Evolutionary conservation across 2,329 filamentous ascomycete species (phyloP).

Genomic region (Trichoderma citrinoviride): DNA sequence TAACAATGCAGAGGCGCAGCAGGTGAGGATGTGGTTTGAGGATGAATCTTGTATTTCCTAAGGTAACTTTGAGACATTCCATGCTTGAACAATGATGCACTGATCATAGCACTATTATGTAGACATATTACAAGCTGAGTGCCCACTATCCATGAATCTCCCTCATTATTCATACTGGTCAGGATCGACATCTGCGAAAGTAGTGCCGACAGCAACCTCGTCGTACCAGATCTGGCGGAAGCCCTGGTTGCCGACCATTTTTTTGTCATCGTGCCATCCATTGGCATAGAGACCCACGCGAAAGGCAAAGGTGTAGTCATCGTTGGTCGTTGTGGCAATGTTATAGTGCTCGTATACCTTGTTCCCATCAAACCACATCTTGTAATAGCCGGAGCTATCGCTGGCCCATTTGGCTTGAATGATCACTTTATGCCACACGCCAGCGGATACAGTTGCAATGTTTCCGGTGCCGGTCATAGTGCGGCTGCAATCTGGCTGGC

Average conservation of each 20-base stretch:
- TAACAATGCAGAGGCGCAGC: no score
- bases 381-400: conserved; percentile 43
- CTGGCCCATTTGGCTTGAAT: conserved; percentile 47
- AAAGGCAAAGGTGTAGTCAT: conserved; percentile 43
- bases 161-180: conserved; percentile 3
- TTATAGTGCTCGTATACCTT: conserved; percentile 41
- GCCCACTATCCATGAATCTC: no score
- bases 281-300: conserved; percentile 45
- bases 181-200: conserved; percentile 30
- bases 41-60: no score
- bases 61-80: no score
- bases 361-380: conserved; percentile 47
- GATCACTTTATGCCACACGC: conserved; percentile 47
- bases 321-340: conserved; percentile 44
- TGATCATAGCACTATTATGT: no score
- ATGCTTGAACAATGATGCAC: no score
- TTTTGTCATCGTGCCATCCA: conserved; percentile 37
- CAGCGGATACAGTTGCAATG: conserved; percentile 41
- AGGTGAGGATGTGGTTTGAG: no score
- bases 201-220: conserved; percentile 45
- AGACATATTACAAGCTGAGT: no score
- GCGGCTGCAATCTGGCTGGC: conserved; percentile 28
- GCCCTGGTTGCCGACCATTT: conserved; percentile 40
- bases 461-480: conserved; percentile 26
- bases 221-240: conserved; percentile 50